Percentiles rank a stretch among this genome's conserved stretches.
Conservation (phyloP, 257 asterid species). For the Vinca minor region DNA sequence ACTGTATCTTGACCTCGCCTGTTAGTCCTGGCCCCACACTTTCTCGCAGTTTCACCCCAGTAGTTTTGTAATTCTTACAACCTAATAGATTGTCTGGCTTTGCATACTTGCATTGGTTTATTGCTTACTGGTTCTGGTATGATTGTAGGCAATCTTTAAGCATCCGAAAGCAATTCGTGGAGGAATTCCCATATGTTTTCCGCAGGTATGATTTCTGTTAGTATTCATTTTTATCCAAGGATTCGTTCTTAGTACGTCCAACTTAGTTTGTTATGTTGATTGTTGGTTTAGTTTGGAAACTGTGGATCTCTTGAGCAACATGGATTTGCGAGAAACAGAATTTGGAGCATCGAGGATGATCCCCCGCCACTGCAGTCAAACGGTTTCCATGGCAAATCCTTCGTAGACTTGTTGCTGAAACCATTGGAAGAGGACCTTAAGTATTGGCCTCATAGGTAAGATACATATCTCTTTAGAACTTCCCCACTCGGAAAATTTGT, state of each 20-base stretch:
- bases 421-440: conserved; percentile 79
- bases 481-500: too few species aligned
- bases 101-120: not conserved
- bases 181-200: conserved; percentile 82
- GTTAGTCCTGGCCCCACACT: too few species aligned
- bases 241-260: not conserved
- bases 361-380: conserved; percentile 64
- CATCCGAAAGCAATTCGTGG: conserved; percentile 87
- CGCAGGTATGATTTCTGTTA: conserved; percentile 48
- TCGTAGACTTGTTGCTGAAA: conserved; percentile 71
- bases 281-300: conserved; percentile 56
- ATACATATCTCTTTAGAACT: too few species aligned
- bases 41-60: too few species aligned
- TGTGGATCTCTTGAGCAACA: conserved; percentile 65
- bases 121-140: not conserved
- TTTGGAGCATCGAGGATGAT: conserved; percentile 71
- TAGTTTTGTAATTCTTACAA: not conserved
- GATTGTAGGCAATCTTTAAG: conserved; percentile 63
- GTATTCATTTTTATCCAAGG: not conserved
- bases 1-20: too few species aligned
- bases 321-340: conserved; percentile 72
- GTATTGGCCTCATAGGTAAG: conserved; percentile 86
- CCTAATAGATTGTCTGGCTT: not conserved
- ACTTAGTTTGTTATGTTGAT: conserved; percentile 13
- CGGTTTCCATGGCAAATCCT: conserved; percentile 59